Evolutionary conservation across 2,329 filamentous ascomycete species (phyloP).

Genomic region (Elsinoe necatrix): DNA sequence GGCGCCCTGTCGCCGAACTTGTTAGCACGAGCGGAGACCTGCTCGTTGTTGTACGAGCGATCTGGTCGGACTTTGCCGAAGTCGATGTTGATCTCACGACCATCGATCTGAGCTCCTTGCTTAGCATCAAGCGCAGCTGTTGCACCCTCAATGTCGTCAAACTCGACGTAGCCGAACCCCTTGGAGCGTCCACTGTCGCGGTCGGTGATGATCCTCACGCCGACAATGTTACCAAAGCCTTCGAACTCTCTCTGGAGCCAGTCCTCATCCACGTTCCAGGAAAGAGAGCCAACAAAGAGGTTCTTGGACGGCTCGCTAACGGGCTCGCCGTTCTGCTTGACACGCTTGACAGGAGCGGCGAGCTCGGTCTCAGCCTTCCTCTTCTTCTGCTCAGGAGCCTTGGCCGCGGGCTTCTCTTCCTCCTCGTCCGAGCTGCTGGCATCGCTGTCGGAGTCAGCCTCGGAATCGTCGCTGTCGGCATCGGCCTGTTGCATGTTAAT

Average conservation of each 20-base stretch:
- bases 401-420: conserved; percentile 34
- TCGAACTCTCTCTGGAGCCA: conserved; percentile 74
- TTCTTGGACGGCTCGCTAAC: conserved; percentile 48
- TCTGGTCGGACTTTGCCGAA: conserved; percentile 61
- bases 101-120: conserved; percentile 65
- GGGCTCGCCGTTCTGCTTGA: conserved; percentile 42
- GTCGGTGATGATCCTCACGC: conserved; percentile 76
- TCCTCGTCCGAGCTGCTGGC: conserved; percentile 29
- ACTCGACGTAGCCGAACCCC: conserved; percentile 90
- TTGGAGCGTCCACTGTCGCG: conserved; percentile 73
- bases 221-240: conserved; percentile 61
- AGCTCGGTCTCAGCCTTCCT: conserved; percentile 53
- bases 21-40: conserved; percentile 49
- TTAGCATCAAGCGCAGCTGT: conserved; percentile 65
- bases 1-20: conserved; percentile 65
- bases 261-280: conserved; percentile 84
- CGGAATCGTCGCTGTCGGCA: conserved; percentile 21
- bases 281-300: conserved; percentile 82
- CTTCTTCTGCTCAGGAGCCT: conserved; percentile 49
- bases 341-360: conserved; percentile 55
- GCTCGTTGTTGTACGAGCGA: conserved; percentile 44
- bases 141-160: conserved; percentile 57
- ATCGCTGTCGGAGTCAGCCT: conserved; percentile 19
- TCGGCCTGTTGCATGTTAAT: background rate
- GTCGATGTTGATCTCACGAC: conserved; percentile 69